phyloP scores from a whole-genome alignment of 306 rosid species.

The Fagus crenata region DNA sequence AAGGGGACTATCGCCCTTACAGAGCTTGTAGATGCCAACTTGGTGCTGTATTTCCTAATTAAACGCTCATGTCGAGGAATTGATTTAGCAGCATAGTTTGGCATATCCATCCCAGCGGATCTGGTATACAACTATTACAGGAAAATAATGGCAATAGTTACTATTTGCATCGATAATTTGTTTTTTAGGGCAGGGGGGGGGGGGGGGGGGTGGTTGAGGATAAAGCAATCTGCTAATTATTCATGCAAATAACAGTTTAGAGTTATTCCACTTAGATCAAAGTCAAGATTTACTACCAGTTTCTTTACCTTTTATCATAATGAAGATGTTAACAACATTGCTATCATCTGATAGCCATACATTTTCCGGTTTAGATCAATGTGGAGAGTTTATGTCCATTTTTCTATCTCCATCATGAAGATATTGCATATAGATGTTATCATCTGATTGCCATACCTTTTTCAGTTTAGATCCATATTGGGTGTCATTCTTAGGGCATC shows the following conservation, averaged over 20 bases:
- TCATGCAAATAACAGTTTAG: no score
- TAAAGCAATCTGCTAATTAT: no score
- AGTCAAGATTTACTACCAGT: background rate
- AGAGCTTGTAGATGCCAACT: constrained; percentile 50
- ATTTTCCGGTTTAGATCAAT: background rate
- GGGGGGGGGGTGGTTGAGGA: no score
- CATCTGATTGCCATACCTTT: constrained; percentile 33
- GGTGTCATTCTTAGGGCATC: constrained; percentile 22
- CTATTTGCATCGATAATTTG: background rate
- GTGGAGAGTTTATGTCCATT: background rate
- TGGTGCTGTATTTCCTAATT: constrained; percentile 48
- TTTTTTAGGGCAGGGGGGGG: background rate
- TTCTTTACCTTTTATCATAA: no score
- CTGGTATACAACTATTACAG: constrained; percentile 31
- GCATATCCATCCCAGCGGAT: constrained; percentile 24
- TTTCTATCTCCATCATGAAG: background rate
- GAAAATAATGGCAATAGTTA: background rate
- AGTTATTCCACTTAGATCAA: background rate
- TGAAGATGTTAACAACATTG: background rate
- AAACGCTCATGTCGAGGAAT: constrained; percentile 29
- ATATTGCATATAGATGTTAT: constrained; percentile 8
- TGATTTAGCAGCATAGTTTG: constrained; percentile 25
- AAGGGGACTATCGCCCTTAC: constrained; percentile 44
- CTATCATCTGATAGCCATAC: background rate
- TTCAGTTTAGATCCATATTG: constrained; percentile 21